Evolutionary conservation across 768 basidiomycete genomes (phyloP).

Genomic region (Lactarius pseudohatsudake): DNA sequence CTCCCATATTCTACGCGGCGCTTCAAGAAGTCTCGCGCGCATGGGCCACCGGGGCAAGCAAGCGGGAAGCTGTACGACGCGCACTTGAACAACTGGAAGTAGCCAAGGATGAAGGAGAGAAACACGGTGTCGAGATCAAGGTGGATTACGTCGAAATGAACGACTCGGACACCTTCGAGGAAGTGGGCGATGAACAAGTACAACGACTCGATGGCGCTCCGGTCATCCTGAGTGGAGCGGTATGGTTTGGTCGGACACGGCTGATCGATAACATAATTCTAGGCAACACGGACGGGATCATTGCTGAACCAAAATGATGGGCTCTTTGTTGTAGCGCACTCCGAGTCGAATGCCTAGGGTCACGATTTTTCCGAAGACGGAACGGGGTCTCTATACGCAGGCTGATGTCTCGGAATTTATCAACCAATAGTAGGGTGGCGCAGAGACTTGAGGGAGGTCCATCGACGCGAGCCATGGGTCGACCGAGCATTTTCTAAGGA

Average conservation of each 20-base stretch:
- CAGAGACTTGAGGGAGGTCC: not conserved
- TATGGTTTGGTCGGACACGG: constrained; percentile 84
- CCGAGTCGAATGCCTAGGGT: not conserved
- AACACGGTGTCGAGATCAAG: constrained; percentile 49
- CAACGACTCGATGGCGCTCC: constrained; percentile 35
- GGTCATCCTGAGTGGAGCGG: constrained; percentile 80
- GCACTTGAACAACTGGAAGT: constrained; percentile 46
- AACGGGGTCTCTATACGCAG: not conserved
- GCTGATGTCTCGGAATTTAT: not conserved
- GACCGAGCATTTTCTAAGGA: not conserved
- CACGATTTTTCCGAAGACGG: not conserved
- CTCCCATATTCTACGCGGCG: constrained; percentile 65
- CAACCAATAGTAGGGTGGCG: not conserved
- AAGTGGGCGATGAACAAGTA: constrained; percentile 42
- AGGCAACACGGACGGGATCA: constrained; percentile 46
- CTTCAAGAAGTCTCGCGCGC: constrained; percentile 54
- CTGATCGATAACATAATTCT: constrained; percentile 92
- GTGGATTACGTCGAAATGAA: constrained; percentile 92
- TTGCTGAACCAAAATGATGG: constrained; percentile 27
- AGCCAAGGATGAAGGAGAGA: constrained; percentile 32
- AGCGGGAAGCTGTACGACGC: constrained; percentile 46
- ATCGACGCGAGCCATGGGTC: too few species aligned
- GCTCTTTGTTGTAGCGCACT: not conserved
- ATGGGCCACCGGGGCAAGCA: constrained; percentile 55
- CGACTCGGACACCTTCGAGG: constrained; percentile 71